A percentile compares a stretch with the other conserved stretches of the same genome.
phyloP scores from a whole-genome alignment of 495 filamentous ascomycete genomes.

The Glarea lozoyensis region DNA sequence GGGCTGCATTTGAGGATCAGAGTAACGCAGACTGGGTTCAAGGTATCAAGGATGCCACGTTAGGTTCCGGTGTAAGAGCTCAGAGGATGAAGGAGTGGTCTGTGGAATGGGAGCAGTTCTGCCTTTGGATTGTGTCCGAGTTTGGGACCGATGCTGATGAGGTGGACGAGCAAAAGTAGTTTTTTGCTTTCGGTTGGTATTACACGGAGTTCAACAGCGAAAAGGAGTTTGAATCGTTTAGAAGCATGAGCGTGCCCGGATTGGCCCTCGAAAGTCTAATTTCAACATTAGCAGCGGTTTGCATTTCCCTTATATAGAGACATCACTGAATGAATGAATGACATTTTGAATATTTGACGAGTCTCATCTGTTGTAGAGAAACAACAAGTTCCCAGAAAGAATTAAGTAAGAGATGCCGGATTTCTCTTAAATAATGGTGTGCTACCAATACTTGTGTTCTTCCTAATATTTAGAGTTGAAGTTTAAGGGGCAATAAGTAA shows the following conservation, averaged over 20 bases:
- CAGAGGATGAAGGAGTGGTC: constrained; percentile 68
- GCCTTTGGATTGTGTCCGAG: constrained; percentile 78
- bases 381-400: too few species aligned
- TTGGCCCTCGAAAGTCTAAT: constrained; percentile 1
- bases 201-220: constrained; percentile 1
- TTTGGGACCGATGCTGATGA: constrained; percentile 52
- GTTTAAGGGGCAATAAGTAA: too few species aligned
- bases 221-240: background rate
- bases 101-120: constrained; percentile 79
- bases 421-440: too few species aligned
- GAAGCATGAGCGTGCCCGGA: background rate
- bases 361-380: too few species aligned
- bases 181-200: too few species aligned
- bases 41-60: constrained; percentile 61
- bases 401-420: too few species aligned
- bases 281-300: constrained; percentile 9
- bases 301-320: too few species aligned
- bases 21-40: constrained; percentile 54
- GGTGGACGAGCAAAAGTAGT: background rate
- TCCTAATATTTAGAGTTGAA: too few species aligned
- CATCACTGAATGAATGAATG: too few species aligned
- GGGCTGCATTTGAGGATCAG: constrained; percentile 82
- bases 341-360: too few species aligned
- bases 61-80: constrained; percentile 67
- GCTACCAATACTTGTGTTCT: too few species aligned